phyloP scores from a whole-genome alignment of 768 basidiomycete genomes.

The Kwoniella botswanensis region DNA sequence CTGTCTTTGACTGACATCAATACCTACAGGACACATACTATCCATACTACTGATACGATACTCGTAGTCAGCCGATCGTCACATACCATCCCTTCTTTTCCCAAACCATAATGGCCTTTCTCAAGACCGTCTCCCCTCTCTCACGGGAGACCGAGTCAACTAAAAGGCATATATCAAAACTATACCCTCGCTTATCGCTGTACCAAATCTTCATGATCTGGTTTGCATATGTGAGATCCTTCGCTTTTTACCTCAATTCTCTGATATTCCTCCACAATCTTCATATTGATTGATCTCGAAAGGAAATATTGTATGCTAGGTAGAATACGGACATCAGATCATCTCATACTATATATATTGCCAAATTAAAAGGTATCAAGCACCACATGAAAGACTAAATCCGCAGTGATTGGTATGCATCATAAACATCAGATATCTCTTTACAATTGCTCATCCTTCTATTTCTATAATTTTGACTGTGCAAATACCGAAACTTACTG shows the following conservation, averaged over 20 bases:
- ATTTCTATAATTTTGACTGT: not conserved
- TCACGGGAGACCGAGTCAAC: conserved; percentile 19
- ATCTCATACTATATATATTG: too few species aligned
- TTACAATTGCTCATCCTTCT: not conserved
- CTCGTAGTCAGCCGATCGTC: too few species aligned
- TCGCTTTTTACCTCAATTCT: not conserved
- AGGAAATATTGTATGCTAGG: not conserved
- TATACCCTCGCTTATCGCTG: not conserved
- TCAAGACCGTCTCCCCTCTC: conserved; percentile 24
- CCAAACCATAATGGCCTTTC: conserved; percentile 16
- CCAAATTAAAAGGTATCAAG: not conserved
- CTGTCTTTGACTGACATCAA: not conserved
- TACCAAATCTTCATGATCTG: not conserved
- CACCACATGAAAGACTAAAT: not conserved
- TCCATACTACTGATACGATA: too few species aligned
- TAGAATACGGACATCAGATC: not conserved
- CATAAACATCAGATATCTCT: not conserved
- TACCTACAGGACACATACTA: not conserved
- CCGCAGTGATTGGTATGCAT: not conserved
- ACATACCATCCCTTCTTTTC: not conserved
- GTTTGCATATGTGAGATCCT: not conserved
- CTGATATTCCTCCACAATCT: not conserved
- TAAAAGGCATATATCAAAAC: conserved; percentile 24
- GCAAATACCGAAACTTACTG: not conserved
- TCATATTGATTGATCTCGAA: not conserved